These are phyloP conservation scores for Cutaneotrichosporon mucoides DNA, from an alignment of 1,284 basidiomycete genomes.

Conservation along the genomic window DNA sequence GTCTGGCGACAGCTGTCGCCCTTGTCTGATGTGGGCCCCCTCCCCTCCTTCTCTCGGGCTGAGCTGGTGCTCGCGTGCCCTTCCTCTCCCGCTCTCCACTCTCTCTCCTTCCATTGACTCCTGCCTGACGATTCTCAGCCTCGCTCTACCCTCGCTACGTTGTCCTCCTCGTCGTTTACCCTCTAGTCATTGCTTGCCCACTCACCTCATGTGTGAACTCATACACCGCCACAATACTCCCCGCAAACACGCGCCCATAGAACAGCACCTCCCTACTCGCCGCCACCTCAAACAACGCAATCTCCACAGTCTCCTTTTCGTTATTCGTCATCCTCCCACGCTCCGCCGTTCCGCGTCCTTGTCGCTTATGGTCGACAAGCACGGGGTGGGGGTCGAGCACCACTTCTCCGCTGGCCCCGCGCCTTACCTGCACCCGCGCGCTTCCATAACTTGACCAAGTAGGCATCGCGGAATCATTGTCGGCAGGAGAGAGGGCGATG, in stretches of 20 bases:
- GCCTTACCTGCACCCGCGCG: background rate
- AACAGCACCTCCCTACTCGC: conserved; percentile 27
- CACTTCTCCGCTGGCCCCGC: conserved; percentile 8
- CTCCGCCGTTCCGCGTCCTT: conserved; percentile 1
- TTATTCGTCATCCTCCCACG: conserved; percentile 12
- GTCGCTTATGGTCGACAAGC: background rate
- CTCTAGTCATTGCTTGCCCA: background rate
- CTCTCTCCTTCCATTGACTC: too few relatives aligned
- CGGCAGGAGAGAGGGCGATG: background rate
- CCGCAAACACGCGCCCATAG: conserved; percentile 31
- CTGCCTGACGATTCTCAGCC: too few relatives aligned
- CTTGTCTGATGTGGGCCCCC: too few relatives aligned
- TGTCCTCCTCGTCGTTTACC: too few relatives aligned
- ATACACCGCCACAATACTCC: conserved; percentile 22
- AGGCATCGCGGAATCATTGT: background rate
- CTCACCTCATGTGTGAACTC: conserved; percentile 25
- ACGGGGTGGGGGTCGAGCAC: conserved; percentile 4
- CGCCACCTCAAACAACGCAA: conserved; percentile 12
- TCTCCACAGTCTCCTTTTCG: conserved; percentile 18
- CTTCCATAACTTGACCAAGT: too few relatives aligned
- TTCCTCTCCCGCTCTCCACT: too few relatives aligned
- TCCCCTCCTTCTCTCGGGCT: too few relatives aligned
- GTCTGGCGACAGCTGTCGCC: too few relatives aligned
- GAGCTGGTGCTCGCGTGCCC: too few relatives aligned
- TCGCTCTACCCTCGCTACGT: too few relatives aligned